Percentiles rank a stretch among this genome's conserved stretches.
Evolutionary conservation across 805 yeast species (phyloP).

Genomic region (Zygoascus flipseniorum): DNA sequence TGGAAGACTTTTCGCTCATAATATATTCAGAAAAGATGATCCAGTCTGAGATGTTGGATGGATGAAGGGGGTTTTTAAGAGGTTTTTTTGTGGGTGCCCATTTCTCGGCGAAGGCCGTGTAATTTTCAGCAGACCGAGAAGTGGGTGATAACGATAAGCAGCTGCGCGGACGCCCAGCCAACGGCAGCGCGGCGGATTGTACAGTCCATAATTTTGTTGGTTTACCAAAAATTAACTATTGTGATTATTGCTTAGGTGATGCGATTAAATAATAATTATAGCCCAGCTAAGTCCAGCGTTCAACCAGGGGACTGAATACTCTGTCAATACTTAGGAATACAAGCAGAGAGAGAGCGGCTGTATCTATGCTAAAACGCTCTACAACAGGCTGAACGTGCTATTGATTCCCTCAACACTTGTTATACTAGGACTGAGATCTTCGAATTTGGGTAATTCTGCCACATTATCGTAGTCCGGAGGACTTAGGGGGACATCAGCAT

Average conservation of each 20-base stretch:
- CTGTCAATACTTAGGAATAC: too few species aligned
- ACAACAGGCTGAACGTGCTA: background rate
- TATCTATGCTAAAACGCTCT: too few species aligned
- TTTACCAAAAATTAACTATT: too few species aligned
- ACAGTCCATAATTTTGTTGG: too few species aligned
- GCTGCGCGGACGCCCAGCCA: too few species aligned
- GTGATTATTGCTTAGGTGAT: too few species aligned
- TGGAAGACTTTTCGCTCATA: background rate
- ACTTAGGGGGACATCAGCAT: conserved; percentile 74
- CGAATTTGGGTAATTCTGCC: conserved; percentile 16
- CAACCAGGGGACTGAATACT: too few species aligned
- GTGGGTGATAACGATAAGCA: background rate
- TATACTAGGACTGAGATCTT: conserved; percentile 11
- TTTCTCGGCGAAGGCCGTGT: background rate
- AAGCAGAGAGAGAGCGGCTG: too few species aligned
- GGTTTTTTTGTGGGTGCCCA: background rate
- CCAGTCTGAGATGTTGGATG: background rate
- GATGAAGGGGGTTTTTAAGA: background rate
- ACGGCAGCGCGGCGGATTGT: too few species aligned
- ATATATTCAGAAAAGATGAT: background rate
- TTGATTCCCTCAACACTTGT: conserved; percentile 14
- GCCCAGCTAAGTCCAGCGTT: too few species aligned
- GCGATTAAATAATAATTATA: too few species aligned
- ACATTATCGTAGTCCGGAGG: conserved; percentile 69
- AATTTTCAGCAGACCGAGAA: background rate